Percentiles rank a stretch among this genome's conserved stretches.
phyloP scores from a whole-genome alignment of 768 basidiomycete species.

The Suillus brevipes region DNA sequence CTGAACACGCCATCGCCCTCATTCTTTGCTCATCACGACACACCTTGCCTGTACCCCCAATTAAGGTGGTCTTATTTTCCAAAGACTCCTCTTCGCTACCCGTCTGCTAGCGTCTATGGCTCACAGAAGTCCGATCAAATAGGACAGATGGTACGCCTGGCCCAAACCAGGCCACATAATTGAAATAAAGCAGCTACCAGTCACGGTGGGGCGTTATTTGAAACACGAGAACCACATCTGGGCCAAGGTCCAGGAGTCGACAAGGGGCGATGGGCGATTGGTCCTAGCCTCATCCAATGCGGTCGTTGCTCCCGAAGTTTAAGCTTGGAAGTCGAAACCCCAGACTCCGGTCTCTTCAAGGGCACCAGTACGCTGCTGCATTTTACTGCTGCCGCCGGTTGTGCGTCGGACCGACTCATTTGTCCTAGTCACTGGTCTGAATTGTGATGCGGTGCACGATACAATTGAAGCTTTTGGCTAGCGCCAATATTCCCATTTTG shows the following conservation, averaged over 20 bases:
- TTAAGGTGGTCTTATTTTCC: neutral
- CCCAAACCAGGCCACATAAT: neutral
- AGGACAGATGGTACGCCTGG: slow-evolving; percentile 69
- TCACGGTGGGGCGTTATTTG: neutral
- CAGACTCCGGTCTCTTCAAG: neutral
- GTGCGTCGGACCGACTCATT: no score
- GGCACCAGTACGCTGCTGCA: no score
- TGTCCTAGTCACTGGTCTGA: no score
- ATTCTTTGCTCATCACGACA: neutral
- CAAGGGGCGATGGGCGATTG: neutral
- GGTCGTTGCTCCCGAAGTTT: neutral
- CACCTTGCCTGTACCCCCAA: neutral
- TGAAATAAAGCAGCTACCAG: neutral
- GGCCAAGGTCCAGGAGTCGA: neutral
- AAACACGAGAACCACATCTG: neutral
- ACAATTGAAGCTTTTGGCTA: neutral
- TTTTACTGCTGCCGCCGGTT: no score
- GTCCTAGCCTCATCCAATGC: neutral
- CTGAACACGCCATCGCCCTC: neutral
- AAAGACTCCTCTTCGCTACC: slow-evolving; percentile 22
- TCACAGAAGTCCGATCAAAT: slow-evolving; percentile 79
- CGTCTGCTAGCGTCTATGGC: slow-evolving; percentile 33
- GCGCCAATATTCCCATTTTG: neutral
- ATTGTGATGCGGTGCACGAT: no score
- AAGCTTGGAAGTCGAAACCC: neutral